Evolutionary conservation across 208 protist genomes (phyloP).

Genomic region (Kentomonas sorsogonicus): DNA sequence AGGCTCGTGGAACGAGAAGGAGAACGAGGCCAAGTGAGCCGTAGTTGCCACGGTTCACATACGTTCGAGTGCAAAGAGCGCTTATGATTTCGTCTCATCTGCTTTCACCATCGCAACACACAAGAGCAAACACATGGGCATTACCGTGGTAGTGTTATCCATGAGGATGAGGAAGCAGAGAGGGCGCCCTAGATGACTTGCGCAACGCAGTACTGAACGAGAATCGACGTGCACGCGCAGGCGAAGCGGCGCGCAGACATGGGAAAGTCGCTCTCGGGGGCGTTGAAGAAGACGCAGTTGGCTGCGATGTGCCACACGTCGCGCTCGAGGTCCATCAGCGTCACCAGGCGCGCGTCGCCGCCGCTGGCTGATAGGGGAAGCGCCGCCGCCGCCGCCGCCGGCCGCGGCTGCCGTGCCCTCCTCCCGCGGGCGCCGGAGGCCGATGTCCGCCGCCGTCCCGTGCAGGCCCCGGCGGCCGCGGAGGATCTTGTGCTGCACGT

Average conservation of each 20-base stretch:
- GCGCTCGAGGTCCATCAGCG: conserved; percentile 63
- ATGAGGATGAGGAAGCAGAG: too few species aligned
- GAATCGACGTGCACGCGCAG: conserved; percentile 34
- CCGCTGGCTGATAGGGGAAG: conserved; percentile 12
- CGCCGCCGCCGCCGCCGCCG: conserved; percentile 2
- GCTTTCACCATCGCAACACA: too few species aligned
- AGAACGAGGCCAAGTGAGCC: too few species aligned
- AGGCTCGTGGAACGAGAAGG: too few species aligned
- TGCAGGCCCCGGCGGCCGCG: conserved; percentile 53
- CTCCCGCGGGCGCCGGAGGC: conserved; percentile 1
- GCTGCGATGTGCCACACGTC: conserved; percentile 72
- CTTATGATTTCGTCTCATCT: too few species aligned
- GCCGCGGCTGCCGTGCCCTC: conserved; percentile 3
- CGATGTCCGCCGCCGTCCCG: conserved; percentile 9
- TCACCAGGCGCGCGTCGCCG: conserved; percentile 25
- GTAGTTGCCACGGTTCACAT: too few species aligned
- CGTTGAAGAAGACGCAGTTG: conserved; percentile 85
- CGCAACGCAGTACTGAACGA: conserved; percentile 63
- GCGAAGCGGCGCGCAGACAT: conserved; percentile 58
- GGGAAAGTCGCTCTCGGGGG: conserved; percentile 70
- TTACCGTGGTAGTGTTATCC: too few species aligned
- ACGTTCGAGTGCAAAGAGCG: too few species aligned
- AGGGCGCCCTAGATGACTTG: too few species aligned
- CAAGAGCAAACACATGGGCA: too few species aligned
- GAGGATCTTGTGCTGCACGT: conserved; percentile 48